A percentile compares a stretch with the other conserved stretches of the same genome.
Evolutionary conservation across 2,329 filamentous ascomycete genomes (phyloP).

Genomic region (Tetracladium maxilliforme): DNA sequence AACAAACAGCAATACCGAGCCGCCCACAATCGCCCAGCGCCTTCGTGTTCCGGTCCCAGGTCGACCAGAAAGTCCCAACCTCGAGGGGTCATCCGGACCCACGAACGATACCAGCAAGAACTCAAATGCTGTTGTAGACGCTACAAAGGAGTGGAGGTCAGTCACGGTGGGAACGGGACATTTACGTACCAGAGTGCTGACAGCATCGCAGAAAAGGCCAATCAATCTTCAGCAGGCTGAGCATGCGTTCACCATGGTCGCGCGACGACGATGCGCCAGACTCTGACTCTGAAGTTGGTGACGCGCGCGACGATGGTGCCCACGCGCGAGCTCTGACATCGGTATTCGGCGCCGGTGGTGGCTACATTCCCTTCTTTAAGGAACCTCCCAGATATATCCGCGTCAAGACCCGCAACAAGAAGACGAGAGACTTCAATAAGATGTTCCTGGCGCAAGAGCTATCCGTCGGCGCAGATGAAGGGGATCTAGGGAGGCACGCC

Average conservation of each 20-base stretch:
- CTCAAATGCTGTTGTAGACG: too few species aligned
- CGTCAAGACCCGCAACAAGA: slow-evolving; percentile 69
- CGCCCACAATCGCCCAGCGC: too few species aligned
- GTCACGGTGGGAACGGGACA: too few species aligned
- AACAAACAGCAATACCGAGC: too few species aligned
- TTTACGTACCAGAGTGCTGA: too few species aligned
- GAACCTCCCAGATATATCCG: slow-evolving; percentile 86
- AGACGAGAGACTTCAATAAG: slow-evolving; percentile 65
- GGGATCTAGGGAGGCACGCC: too few species aligned
- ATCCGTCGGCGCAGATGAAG: too few species aligned
- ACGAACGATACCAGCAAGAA: too few species aligned
- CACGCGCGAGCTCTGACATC: slow-evolving; percentile 74
- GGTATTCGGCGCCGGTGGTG: slow-evolving; percentile 47
- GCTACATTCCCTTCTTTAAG: slow-evolving; percentile 76
- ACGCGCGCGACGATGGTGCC: slow-evolving; percentile 59
- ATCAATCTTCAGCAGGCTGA: slow-evolving; percentile 75
- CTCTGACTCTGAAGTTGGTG: slow-evolving; percentile 57
- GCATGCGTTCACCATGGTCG: slow-evolving; percentile 63
- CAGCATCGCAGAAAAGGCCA: slow-evolving; percentile 56
- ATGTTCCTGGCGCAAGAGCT: slow-evolving; percentile 89
- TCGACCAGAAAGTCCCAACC: too few species aligned
- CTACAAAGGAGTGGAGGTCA: too few species aligned
- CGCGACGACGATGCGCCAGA: slow-evolving; percentile 35
- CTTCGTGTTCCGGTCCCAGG: too few species aligned
- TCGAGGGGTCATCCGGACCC: too few species aligned